These are phyloP conservation scores for Fusarium pilosicola DNA, from an alignment of 2,329 filamentous ascomycete genomes.

Conservation along the genomic window DNA sequence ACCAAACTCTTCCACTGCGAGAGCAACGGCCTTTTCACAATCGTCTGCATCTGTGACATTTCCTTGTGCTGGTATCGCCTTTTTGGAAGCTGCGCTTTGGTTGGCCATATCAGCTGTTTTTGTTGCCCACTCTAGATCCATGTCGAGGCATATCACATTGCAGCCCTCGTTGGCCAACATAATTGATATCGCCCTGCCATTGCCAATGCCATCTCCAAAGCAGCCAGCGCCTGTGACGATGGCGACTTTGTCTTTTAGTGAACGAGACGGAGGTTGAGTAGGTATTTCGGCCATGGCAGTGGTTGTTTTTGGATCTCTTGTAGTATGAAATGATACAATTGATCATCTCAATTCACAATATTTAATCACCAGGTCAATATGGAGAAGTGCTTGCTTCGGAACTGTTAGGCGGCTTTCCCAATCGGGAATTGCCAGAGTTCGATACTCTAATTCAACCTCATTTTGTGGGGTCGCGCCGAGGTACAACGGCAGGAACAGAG, in stretches of 20 bases:
- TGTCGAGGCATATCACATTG: constrained; percentile 67
- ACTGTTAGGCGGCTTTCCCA: not conserved
- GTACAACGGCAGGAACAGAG: not conserved
- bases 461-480: constrained; percentile 3
- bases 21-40: constrained; percentile 56
- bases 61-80: constrained; percentile 55
- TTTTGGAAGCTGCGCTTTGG: constrained; percentile 50
- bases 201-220: constrained; percentile 66
- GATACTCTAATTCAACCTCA: not conserved
- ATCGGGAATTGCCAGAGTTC: not conserved
- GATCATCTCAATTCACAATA: not conserved
- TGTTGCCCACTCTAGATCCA: constrained; percentile 59
- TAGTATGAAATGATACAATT: not conserved
- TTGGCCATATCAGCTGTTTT: constrained; percentile 64
- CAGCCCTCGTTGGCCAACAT: constrained; percentile 68
- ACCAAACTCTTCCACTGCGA: constrained; percentile 60
- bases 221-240: constrained; percentile 70
- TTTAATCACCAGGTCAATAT: not conserved
- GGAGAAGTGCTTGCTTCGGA: not conserved
- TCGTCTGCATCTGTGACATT: constrained; percentile 66
- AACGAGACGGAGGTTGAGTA: constrained; percentile 20
- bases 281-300: constrained; percentile 17
- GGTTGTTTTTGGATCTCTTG: not conserved
- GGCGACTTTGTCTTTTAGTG: constrained; percentile 52
- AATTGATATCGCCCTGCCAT: constrained; percentile 67